phyloP scores from a whole-genome alignment of 2,329 filamentous ascomycete species.

The Calonectria multiphialidica region DNA sequence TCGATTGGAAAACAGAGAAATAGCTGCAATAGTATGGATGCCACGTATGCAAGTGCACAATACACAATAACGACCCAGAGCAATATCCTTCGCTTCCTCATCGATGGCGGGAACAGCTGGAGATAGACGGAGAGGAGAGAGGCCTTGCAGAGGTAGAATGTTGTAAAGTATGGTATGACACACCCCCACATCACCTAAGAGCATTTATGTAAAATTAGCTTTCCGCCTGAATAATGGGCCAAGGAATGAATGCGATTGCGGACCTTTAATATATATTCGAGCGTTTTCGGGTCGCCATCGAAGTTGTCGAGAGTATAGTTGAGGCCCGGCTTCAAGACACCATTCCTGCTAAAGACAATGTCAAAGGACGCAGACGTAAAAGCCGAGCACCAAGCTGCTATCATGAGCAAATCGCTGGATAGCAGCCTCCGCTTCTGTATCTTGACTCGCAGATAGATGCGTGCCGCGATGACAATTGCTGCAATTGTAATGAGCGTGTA shows the following conservation, averaged over 20 bases:
- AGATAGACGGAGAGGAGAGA: not conserved
- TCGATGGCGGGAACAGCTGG: not conserved
- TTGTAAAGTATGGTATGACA: not conserved
- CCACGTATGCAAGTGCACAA: not conserved
- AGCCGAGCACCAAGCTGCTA: not conserved
- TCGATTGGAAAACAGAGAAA: not conserved
- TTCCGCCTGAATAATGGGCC: not conserved
- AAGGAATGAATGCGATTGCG: not conserved
- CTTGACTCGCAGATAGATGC: not conserved
- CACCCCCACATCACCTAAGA: not conserved
- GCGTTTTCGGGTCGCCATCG: not conserved
- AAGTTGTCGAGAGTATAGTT: not conserved
- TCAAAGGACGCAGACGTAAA: not conserved
- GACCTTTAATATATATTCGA: not conserved
- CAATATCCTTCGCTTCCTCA: not conserved
- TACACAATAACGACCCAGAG: not conserved
- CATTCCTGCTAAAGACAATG: not conserved
- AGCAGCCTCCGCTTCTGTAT: not conserved
- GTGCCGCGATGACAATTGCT: not conserved
- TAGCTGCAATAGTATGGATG: not conserved
- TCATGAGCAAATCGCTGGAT: not conserved
- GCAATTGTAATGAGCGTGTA: not conserved
- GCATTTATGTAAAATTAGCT: not conserved
- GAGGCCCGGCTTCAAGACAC: not conserved
- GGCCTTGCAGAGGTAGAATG: constrained; percentile 1